Percentiles rank a stretch among this genome's conserved stretches.
phyloP scores from a whole-genome alignment of 139 green algal genomes.

The Chlamydomonas schloesseri region DNA sequence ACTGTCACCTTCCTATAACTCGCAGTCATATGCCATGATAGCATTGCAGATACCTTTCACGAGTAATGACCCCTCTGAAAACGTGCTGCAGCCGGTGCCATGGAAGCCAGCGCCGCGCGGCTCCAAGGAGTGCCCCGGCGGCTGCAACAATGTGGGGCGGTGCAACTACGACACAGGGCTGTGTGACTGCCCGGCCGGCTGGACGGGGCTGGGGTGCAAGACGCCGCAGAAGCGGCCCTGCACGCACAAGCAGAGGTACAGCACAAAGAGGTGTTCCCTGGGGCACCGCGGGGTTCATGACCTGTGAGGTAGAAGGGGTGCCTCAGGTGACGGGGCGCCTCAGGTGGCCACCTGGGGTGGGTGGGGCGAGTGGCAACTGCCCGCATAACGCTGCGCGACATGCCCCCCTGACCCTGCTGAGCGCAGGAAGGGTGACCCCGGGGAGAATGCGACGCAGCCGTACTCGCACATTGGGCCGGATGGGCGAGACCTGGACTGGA shows the following conservation, averaged over 20 bases:
- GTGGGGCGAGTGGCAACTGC: too few species aligned
- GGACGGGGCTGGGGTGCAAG: constrained; percentile 56
- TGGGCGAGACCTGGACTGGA: constrained; percentile 39
- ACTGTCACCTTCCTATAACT: too few species aligned
- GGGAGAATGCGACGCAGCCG: background rate
- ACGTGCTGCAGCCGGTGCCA: background rate
- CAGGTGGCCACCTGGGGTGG: too few species aligned
- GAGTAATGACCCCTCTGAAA: too few species aligned
- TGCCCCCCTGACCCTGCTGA: too few species aligned
- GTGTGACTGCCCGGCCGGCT: constrained; percentile 57
- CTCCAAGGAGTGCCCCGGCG: constrained; percentile 30
- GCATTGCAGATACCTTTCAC: too few species aligned
- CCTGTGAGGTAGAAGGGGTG: too few species aligned
- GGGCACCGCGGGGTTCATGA: too few species aligned
- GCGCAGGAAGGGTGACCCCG: background rate
- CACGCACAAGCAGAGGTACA: constrained; percentile 47
- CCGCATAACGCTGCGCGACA: too few species aligned
- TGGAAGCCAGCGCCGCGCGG: constrained; percentile 24
- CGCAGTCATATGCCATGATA: too few species aligned
- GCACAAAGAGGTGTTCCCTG: too few species aligned
- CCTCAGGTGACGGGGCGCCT: too few species aligned
- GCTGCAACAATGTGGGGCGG: constrained; percentile 62
- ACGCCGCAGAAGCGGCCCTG: constrained; percentile 58
- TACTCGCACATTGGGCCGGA: constrained; percentile 49
- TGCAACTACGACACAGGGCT: constrained; percentile 61